A percentile compares a stretch with the other conserved stretches of the same genome.
phyloP scores from a whole-genome alignment of 2,329 filamentous ascomycete species.

The Tothia fuscella region DNA sequence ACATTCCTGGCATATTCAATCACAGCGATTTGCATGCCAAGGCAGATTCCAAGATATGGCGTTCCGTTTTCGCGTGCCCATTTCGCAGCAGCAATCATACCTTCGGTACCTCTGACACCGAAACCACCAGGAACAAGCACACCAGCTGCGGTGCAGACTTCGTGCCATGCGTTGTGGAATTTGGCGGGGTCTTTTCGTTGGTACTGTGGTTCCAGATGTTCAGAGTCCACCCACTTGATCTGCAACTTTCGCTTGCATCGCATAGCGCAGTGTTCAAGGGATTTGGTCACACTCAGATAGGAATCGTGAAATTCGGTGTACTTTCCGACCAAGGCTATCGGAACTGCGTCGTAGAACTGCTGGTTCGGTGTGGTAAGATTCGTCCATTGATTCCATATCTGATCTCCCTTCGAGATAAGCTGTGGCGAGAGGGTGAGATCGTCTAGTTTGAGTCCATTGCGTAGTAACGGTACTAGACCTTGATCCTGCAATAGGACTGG shows the following conservation, averaged over 20 bases:
- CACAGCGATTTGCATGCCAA: conserved; percentile 87
- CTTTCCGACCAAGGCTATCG: conserved; percentile 84
- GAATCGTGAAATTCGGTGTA: conserved; percentile 77
- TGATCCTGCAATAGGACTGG: conserved; percentile 84
- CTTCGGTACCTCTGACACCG: conserved; percentile 68
- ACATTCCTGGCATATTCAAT: conserved; percentile 76
- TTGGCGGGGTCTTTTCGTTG: conserved; percentile 52
- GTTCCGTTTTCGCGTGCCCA: conserved; percentile 74
- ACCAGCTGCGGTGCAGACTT: conserved; percentile 57
- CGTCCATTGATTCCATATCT: conserved; percentile 73
- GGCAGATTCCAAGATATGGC: conserved; percentile 80
- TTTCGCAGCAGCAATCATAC: conserved; percentile 79
- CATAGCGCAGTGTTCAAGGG: conserved; percentile 87
- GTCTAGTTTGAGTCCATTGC: conserved; percentile 53
- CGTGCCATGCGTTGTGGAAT: conserved; percentile 79
- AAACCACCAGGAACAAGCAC: conserved; percentile 68
- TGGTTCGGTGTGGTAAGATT: conserved; percentile 54
- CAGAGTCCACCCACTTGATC: conserved; percentile 73
- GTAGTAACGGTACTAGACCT: conserved; percentile 57
- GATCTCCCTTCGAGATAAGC: conserved; percentile 49
- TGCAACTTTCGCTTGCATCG: conserved; percentile 67
- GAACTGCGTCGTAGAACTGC: conserved; percentile 53
- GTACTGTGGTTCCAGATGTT: conserved; percentile 62
- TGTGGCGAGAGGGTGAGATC: conserved; percentile 39
- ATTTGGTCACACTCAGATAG: conserved; percentile 74